phyloP scores from a whole-genome alignment of 345 rosid species.

The Orychophragmus violaceus region DNA sequence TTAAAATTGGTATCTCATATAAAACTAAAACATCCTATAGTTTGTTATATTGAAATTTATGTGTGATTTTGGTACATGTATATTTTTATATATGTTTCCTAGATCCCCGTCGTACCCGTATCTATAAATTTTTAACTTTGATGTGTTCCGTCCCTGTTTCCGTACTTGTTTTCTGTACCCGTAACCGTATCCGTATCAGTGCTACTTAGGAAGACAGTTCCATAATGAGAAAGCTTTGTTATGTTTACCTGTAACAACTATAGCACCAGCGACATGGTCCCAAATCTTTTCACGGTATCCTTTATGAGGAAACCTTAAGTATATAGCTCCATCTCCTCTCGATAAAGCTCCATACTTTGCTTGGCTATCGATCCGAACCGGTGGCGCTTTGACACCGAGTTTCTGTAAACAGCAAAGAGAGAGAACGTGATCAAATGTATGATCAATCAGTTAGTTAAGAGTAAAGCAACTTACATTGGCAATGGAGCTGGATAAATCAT shows the following conservation, averaged over 20 bases:
- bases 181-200: too few species aligned
- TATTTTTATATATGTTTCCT: too few species aligned
- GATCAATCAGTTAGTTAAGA: neutral
- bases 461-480: conserved; percentile 45
- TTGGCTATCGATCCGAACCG: conserved; percentile 92
- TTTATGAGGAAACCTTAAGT: conserved; percentile 70
- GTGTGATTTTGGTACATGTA: too few species aligned
- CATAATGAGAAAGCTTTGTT: neutral
- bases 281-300: conserved; percentile 96
- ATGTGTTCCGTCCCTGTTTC: too few species aligned
- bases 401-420: conserved; percentile 42
- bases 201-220: too few species aligned
- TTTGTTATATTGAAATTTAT: neutral
- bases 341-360: conserved; percentile 89
- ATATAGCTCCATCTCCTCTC: conserved; percentile 94
- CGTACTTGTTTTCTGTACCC: too few species aligned
- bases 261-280: conserved; percentile 97
- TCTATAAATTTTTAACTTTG: too few species aligned
- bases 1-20: too few species aligned
- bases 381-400: conserved; percentile 90
- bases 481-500: conserved; percentile 63
- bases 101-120: too few species aligned
- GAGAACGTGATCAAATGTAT: neutral
- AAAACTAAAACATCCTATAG: too few species aligned
- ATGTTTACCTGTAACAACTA: conserved; percentile 72